These are phyloP conservation scores for Ceratocystis ficicola DNA, from an alignment of 2,329 filamentous ascomycete genomes.

Conservation along the genomic window DNA sequence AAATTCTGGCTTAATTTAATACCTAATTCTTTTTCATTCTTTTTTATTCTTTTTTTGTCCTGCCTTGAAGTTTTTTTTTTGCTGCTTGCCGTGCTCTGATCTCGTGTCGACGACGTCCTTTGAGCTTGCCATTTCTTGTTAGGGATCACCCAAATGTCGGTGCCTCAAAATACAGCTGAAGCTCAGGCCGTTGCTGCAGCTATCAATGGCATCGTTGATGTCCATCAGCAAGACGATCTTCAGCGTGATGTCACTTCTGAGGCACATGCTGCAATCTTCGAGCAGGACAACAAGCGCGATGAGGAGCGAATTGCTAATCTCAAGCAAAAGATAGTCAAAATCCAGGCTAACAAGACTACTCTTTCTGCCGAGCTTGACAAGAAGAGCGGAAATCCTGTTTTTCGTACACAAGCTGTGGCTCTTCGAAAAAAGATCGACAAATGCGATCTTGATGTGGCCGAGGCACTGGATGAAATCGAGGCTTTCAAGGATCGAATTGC, in stretches of 20 bases:
- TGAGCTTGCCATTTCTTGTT: no score
- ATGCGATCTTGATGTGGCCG: constrained; percentile 53
- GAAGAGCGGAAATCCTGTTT: constrained; percentile 28
- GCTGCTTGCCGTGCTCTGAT: neutral
- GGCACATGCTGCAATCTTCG: constrained; percentile 46
- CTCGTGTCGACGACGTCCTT: no score
- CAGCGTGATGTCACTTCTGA: constrained; percentile 69
- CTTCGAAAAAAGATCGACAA: constrained; percentile 41
- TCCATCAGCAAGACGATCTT: constrained; percentile 78
- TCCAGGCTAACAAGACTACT: constrained; percentile 44
- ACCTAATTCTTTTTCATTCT: neutral
- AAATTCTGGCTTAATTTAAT: neutral
- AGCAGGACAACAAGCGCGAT: constrained; percentile 52
- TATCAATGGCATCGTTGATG: constrained; percentile 30
- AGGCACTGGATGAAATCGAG: constrained; percentile 57
- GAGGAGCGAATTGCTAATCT: constrained; percentile 50
- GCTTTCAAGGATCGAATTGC: constrained; percentile 75
- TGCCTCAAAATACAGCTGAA: neutral
- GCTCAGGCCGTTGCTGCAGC: constrained; percentile 28
- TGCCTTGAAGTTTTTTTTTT: neutral
- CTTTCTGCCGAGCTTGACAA: constrained; percentile 35
- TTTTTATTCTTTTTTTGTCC: neutral
- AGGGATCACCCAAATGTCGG: neutral
- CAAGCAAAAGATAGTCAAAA: constrained; percentile 44
- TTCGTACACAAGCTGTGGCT: constrained; percentile 38